Evolutionary conservation across 179 eudicot genomes (phyloP).

Genomic region (Heliamphora pulchella): DNA sequence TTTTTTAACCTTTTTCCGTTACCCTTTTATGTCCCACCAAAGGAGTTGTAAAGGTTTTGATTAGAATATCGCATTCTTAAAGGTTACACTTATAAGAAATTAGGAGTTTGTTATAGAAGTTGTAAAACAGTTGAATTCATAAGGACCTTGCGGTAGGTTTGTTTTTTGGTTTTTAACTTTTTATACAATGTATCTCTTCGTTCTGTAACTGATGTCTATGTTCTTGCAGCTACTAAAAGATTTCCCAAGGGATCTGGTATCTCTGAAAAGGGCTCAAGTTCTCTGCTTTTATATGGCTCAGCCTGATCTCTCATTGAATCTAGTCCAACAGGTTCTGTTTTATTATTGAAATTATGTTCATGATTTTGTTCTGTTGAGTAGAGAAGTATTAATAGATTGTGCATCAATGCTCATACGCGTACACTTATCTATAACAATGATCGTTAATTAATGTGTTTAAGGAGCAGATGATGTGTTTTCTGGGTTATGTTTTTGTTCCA

Average conservation of each 20-base stretch:
- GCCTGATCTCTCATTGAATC: conserved; percentile 53
- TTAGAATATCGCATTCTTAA: neutral
- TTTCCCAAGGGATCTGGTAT: conserved; percentile 71
- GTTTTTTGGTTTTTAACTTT: neutral
- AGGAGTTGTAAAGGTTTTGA: neutral
- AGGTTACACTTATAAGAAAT: neutral
- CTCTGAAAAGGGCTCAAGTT: conserved; percentile 81
- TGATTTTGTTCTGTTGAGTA: neutral
- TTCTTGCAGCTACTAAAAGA: conserved; percentile 51
- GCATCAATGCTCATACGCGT: neutral
- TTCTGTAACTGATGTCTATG: neutral
- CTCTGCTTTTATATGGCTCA: conserved; percentile 86
- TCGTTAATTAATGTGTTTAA: neutral
- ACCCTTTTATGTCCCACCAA: neutral
- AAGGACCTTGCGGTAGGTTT: neutral
- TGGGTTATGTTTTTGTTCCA: neutral
- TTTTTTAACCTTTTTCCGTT: neutral
- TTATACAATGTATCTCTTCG: neutral
- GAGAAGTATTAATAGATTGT: neutral
- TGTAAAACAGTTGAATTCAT: neutral
- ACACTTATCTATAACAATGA: neutral
- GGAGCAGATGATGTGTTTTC: neutral
- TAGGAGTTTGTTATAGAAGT: neutral
- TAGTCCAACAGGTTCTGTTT: conserved; percentile 69
- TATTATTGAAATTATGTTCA: neutral